A percentile compares a stretch with the other conserved stretches of the same genome.
These are phyloP conservation scores for Aspergillus nanangensis DNA, from an alignment of 495 filamentous ascomycete genomes.

Conservation along the genomic window DNA sequence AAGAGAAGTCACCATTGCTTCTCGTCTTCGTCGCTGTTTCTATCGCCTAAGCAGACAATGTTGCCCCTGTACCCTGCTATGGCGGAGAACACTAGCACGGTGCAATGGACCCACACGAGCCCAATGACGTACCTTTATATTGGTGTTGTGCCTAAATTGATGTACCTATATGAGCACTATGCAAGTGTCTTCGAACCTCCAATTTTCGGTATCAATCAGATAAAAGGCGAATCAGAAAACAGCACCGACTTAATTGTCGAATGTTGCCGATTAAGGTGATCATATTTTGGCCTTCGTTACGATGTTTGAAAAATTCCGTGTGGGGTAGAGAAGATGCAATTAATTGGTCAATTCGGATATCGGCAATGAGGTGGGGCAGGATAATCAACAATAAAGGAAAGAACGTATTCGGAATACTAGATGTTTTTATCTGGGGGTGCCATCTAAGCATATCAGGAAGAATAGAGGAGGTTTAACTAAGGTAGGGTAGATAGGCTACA, in stretches of 20 bases:
- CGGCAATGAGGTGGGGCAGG: neutral
- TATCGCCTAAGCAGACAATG: neutral
- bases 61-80: too few species aligned
- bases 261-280: neutral
- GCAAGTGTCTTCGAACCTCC: neutral
- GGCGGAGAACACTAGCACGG: neutral
- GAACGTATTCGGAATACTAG: too few species aligned
- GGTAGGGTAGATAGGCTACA: too few species aligned
- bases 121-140: neutral
- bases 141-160: neutral
- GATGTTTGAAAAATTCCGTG: neutral
- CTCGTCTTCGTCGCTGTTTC: neutral
- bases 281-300: neutral
- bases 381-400: too few species aligned
- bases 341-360: neutral
- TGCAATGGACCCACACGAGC: neutral
- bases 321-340: neutral
- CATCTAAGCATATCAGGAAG: too few species aligned
- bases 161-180: neutral
- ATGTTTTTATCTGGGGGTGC: too few species aligned
- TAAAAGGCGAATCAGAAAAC: neutral
- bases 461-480: too few species aligned
- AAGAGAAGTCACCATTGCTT: neutral
- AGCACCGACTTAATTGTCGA: neutral
- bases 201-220: neutral